phyloP scores from a whole-genome alignment of 2,329 filamentous ascomycete species.

The Zopfia rhizophila region DNA sequence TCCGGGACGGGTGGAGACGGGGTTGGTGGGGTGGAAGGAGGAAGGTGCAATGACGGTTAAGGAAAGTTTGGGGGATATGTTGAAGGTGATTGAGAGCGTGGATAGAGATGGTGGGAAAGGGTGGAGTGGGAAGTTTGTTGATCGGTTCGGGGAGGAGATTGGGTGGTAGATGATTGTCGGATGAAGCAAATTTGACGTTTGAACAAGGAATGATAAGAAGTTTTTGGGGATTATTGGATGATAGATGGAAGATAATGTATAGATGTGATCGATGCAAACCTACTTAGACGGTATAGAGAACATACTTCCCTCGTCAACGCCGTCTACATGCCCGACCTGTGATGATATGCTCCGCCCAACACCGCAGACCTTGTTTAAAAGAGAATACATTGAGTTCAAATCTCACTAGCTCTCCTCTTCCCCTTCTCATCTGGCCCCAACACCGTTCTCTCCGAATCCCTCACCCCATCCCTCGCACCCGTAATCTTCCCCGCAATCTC shows the following conservation, averaged over 20 bases:
- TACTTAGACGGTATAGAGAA: too few relatives aligned
- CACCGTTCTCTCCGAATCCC: constrained; percentile 21
- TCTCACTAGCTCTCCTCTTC: constrained; percentile 11
- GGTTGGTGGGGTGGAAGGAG: constrained; percentile 56
- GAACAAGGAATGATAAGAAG: too few relatives aligned
- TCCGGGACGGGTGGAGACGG: constrained; percentile 59
- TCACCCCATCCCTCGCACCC: constrained; percentile 27
- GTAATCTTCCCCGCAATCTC: constrained; percentile 48
- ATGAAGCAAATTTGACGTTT: too few relatives aligned
- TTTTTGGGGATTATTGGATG: too few relatives aligned
- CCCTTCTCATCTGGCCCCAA: constrained; percentile 7
- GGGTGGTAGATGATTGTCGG: constrained; percentile 56
- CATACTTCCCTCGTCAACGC: too few relatives aligned
- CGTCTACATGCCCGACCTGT: too few relatives aligned
- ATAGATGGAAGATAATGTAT: too few relatives aligned
- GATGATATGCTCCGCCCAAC: too few relatives aligned
- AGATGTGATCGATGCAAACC: too few relatives aligned
- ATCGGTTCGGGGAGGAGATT: constrained; percentile 56
- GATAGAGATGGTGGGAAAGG: too few relatives aligned
- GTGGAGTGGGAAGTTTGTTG: constrained; percentile 55
- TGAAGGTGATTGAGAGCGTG: constrained; percentile 51
- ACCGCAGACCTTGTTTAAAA: not conserved
- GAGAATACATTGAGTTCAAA: not conserved
- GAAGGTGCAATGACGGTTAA: constrained; percentile 56
- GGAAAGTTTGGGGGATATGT: constrained; percentile 54